Percentiles rank a stretch among this genome's conserved stretches.
Evolutionary conservation across 495 filamentous ascomycete species (phyloP).

Genomic region (Copromyces sp.): DNA sequence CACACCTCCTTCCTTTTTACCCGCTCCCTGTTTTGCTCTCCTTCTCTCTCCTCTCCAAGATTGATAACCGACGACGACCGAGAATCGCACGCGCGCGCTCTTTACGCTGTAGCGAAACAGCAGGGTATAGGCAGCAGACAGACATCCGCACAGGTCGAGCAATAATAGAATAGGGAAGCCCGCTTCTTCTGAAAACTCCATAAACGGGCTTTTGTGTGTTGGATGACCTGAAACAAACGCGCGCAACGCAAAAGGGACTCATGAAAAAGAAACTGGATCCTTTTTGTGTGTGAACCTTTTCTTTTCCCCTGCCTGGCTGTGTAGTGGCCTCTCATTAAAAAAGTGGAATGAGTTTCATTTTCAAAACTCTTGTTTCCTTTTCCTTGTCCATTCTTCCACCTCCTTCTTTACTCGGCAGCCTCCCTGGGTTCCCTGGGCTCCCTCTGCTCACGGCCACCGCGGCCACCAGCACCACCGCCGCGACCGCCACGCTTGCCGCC

Average conservation of each 20-base stretch:
- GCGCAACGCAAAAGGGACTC: background rate
- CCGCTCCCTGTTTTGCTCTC: background rate
- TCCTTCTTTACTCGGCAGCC: constrained; percentile 13
- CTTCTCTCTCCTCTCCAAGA: background rate
- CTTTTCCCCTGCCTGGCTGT: background rate
- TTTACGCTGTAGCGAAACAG: background rate
- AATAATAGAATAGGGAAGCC: background rate
- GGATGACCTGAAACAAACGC: background rate
- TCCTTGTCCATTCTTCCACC: constrained; percentile 1
- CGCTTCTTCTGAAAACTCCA: background rate
- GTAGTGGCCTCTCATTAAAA: background rate
- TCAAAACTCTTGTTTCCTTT: background rate
- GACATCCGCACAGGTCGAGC: background rate
- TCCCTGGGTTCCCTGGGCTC: constrained; percentile 33
- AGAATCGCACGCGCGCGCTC: background rate
- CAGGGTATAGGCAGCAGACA: background rate
- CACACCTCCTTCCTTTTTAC: background rate
- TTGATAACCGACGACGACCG: background rate
- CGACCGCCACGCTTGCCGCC: constrained; percentile 33
- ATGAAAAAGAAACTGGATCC: background rate
- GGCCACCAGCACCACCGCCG: constrained; percentile 28
- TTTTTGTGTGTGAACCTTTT: background rate
- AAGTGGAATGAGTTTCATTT: background rate
- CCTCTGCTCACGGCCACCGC: constrained; percentile 30
- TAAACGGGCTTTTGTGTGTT: too few species aligned